phyloP scores from a whole-genome alignment of 495 filamentous ascomycete species.

The Penicillium turbatum region DNA sequence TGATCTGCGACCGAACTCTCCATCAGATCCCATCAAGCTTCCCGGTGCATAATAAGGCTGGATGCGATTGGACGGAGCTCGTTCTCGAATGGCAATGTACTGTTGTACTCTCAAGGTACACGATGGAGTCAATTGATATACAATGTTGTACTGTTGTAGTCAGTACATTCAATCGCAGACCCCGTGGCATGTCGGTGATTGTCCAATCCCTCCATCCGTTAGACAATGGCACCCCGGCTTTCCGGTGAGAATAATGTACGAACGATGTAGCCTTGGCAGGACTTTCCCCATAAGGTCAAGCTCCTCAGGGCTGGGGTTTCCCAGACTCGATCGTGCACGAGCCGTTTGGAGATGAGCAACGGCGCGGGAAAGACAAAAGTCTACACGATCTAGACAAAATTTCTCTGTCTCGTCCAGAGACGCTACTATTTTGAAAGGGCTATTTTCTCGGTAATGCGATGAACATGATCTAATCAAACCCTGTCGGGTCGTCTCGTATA shows the following conservation, averaged over 20 bases:
- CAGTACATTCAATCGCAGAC: background rate
- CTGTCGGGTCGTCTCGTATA: slow-evolving; percentile 9
- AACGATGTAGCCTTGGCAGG: slow-evolving; percentile 1
- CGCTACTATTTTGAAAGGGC: background rate
- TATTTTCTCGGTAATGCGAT: too few species aligned
- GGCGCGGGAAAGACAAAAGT: background rate
- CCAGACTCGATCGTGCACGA: slow-evolving; percentile 5
- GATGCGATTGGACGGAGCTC: slow-evolving; percentile 2
- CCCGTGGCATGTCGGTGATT: background rate
- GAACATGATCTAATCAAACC: too few species aligned
- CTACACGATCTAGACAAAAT: slow-evolving; percentile 7
- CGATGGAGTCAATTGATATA: too few species aligned
- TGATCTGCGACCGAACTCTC: background rate
- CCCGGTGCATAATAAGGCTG: background rate
- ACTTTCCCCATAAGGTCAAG: background rate
- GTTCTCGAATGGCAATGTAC: background rate
- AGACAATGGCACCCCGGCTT: slow-evolving; percentile 1
- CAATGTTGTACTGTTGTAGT: too few species aligned
- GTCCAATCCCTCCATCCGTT: background rate
- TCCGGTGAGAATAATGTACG: background rate
- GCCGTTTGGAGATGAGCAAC: background rate
- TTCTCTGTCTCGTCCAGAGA: background rate
- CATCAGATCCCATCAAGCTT: slow-evolving; percentile 7
- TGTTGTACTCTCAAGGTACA: background rate
- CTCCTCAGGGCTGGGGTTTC: slow-evolving; percentile 6